These are phyloP conservation scores for Stephanodiscus minutulus DNA, from an alignment of 108 stramenopile genomes.

Conservation along the genomic window DNA sequence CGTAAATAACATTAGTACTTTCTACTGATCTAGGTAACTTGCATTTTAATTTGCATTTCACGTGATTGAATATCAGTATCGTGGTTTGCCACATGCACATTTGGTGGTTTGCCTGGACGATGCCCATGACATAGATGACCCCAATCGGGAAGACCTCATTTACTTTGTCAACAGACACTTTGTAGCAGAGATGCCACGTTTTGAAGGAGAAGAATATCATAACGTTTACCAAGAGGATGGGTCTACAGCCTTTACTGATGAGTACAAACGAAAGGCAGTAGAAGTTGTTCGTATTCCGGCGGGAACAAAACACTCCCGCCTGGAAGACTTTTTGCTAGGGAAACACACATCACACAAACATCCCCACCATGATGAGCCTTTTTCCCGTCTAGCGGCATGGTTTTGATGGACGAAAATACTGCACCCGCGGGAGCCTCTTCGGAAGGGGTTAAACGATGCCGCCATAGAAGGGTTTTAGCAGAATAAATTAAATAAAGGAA, in stretches of 20 bases:
- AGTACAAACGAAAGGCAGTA: not conserved
- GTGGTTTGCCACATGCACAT: slow-evolving; percentile 1
- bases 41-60: not conserved
- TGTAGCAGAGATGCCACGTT: not conserved
- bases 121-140: not conserved
- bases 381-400: no score
- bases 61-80: not conserved
- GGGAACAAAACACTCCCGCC: no score
- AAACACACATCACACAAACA: no score
- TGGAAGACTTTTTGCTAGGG: no score
- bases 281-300: not conserved
- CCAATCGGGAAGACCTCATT: not conserved
- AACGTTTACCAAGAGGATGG: not conserved
- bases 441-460: no score
- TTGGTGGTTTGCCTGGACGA: not conserved
- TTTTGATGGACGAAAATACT: no score
- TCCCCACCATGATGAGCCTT: no score
- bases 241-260: not conserved
- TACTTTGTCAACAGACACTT: not conserved
- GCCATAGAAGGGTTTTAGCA: no score
- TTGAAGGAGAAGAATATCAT: not conserved
- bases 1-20: no score
- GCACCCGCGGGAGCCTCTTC: no score
- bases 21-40: no score
- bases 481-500: no score